Conservation (phyloP, 306 rosid genomes). For the Cucurbita pepo region DNA sequence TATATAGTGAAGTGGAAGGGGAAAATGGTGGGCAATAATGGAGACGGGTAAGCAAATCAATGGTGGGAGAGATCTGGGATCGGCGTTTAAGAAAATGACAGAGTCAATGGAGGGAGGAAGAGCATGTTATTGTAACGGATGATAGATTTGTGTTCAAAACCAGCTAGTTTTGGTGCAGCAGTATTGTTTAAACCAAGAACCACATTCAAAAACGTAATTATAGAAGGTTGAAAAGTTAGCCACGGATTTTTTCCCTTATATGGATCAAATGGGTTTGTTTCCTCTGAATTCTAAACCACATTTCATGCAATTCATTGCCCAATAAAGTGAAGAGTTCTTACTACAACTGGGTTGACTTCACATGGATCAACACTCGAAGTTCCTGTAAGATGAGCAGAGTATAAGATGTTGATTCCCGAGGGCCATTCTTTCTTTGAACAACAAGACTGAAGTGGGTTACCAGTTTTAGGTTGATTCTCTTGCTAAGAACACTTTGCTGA, state of each 20-base stretch:
- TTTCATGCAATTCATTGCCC: background rate
- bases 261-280: background rate
- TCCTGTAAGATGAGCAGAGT: background rate
- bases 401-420: background rate
- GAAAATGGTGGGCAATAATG: background rate
- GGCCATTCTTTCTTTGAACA: background rate
- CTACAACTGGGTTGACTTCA: background rate
- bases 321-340: background rate
- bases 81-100: background rate
- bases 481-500: slow-evolving; percentile 16
- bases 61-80: background rate
- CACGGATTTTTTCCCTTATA: background rate
- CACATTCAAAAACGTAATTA: background rate
- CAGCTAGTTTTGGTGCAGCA: background rate
- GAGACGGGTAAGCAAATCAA: background rate
- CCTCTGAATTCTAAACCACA: background rate
- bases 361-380: background rate
- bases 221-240: background rate
- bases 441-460: background rate
- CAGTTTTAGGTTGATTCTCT: slow-evolving; percentile 9
- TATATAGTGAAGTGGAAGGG: background rate
- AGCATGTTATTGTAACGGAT: background rate
- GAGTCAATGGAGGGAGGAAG: background rate
- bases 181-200: background rate
- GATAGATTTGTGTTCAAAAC: background rate